Base-by-base conservation (phyloP, 2,329 filamentous ascomycete genomes). In the Claviceps humidiphila region DNA sequence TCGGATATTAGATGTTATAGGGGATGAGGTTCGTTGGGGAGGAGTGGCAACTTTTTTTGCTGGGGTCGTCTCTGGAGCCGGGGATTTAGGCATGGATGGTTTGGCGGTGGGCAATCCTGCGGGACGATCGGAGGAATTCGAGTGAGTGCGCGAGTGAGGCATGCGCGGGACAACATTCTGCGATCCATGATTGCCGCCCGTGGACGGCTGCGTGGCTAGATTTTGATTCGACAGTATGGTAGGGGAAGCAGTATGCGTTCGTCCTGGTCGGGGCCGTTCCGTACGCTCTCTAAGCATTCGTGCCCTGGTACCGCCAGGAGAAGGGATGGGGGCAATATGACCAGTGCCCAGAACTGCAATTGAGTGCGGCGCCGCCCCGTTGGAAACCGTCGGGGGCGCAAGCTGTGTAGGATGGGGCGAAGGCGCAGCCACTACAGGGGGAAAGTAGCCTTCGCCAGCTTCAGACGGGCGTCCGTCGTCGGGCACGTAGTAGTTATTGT, bases 281-380 rank as follows among this genome's bases (percentile, higher is more conserved):
- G 75, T 71, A 52, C 81, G 74, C 55, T 80, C 77, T 54, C 78
- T 74, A 55, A 78, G 74, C 48, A 72, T 71, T 54, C 81, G 75
- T 26, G 71, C 65, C 51, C 78, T 72, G 30, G 76, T 74, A 54
- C 76, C 77, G n/a, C 89, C 87, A 1, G 90, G 90, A 0, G 90
- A 95, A 0, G 90, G 89, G 46, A 96, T 73, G 20, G 82, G 74
- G 6, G 90, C 86, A 6, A 91, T 72, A 61, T 93, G 87, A 17
- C 88, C 89, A 1, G 87, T 90, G 50, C 77, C 82, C 30, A 96
- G 69, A 17, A 95, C 83, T 4, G 89, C 81, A 60, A 96, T 95
- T 6, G 87, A 85, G 55, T 84, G 81, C 26, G 65, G 61, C 4
- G 63, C 57, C 26, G 63, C 56, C 60, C 60, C 64, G 56, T 64